Evolutionary conservation across 2,329 filamentous ascomycete genomes (phyloP).

Genomic region (Dothideomycetidae sp.): DNA sequence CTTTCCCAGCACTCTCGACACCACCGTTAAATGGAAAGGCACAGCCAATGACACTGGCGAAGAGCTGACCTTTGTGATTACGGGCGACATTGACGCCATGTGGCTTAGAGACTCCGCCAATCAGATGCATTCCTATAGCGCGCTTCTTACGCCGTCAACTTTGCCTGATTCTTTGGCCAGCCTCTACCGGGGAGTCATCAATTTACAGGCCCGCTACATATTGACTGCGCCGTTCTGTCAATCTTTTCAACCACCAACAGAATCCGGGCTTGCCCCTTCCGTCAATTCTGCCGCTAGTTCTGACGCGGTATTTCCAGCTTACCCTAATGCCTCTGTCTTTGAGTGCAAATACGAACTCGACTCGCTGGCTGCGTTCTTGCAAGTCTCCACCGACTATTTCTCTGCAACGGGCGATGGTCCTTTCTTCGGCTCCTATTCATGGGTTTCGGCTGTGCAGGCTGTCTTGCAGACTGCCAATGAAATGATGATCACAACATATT

Average conservation of each 20-base stretch:
- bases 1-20: slow-evolving; percentile 63
- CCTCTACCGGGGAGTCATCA: slow-evolving; percentile 56
- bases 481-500: slow-evolving; percentile 36
- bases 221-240: slow-evolving; percentile 43
- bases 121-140: slow-evolving; percentile 56
- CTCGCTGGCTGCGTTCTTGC: slow-evolving; percentile 37
- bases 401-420: slow-evolving; percentile 32
- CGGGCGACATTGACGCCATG: slow-evolving; percentile 40
- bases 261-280: slow-evolving; percentile 29
- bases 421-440: slow-evolving; percentile 35
- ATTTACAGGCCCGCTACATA: slow-evolving; percentile 55
- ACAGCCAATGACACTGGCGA: slow-evolving; percentile 44
- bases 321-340: slow-evolving; percentile 32
- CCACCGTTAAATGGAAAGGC: slow-evolving; percentile 56
- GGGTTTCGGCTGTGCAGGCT: slow-evolving; percentile 32
- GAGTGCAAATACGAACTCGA: slow-evolving; percentile 43
- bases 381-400: slow-evolving; percentile 37
- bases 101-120: slow-evolving; percentile 45
- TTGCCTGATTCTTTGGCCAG: slow-evolving; percentile 47
- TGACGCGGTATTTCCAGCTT: slow-evolving; percentile 31
- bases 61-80: slow-evolving; percentile 48
- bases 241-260: slow-evolving; percentile 37
- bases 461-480: slow-evolving; percentile 32
- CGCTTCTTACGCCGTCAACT: slow-evolving; percentile 41
- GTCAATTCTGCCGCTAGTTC: slow-evolving; percentile 25